These are phyloP conservation scores for Phytophthora pinifolia DNA, from an alignment of 352 stramenopile genomes.

Conservation along the genomic window DNA sequence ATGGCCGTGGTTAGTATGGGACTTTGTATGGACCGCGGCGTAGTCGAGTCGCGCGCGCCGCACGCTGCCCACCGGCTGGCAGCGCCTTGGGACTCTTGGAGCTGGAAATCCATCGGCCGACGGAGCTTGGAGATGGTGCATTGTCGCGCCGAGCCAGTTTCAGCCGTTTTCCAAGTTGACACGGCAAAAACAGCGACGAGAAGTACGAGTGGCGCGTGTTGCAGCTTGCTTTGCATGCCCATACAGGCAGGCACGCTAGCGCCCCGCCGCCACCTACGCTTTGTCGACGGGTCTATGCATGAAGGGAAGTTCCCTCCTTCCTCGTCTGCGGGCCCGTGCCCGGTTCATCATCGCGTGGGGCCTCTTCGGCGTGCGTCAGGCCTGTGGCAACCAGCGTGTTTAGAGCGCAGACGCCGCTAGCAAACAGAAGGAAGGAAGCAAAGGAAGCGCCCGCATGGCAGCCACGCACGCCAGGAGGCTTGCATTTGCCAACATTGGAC, in stretches of 20 bases:
- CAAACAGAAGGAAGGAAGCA: neutral
- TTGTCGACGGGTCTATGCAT: conserved; percentile 27
- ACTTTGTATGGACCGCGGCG: neutral
- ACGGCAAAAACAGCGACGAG: too few species aligned
- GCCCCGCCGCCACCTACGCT: conserved; percentile 27
- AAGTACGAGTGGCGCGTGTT: too few species aligned
- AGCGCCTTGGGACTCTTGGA: too few species aligned
- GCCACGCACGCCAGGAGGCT: neutral
- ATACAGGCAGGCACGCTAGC: neutral
- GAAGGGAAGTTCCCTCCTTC: conserved; percentile 30
- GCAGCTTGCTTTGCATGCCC: too few species aligned
- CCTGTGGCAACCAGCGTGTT: neutral
- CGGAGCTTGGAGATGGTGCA: too few species aligned
- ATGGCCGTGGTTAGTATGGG: conserved; percentile 3
- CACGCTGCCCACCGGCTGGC: too few species aligned
- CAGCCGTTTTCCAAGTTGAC: too few species aligned
- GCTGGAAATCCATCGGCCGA: too few species aligned
- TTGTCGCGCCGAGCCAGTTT: too few species aligned
- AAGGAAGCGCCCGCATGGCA: neutral
- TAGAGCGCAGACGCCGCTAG: neutral
- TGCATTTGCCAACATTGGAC: neutral
- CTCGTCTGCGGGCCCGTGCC: conserved; percentile 24
- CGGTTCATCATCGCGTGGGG: conserved; percentile 11
- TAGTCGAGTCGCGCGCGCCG: too few species aligned
- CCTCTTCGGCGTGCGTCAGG: conserved; percentile 15